These are phyloP conservation scores for Auricularia cornea DNA, from an alignment of 768 basidiomycete genomes.

Conservation along the genomic window DNA sequence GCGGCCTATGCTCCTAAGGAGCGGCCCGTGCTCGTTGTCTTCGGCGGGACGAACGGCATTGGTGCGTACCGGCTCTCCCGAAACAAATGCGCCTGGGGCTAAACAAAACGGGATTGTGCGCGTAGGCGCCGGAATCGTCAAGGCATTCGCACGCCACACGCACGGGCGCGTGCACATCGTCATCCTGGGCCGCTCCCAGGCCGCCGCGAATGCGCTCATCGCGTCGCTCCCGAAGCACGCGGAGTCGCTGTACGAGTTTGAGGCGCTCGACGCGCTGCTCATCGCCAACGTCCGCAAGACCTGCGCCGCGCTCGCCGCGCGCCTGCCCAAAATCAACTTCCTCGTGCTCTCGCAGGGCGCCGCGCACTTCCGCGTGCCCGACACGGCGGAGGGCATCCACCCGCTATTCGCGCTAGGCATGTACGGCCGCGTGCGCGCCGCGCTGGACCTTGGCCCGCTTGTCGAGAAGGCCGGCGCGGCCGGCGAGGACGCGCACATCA, in stretches of 20 bases:
- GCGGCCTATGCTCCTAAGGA: background rate
- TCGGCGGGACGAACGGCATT: conserved; percentile 8
- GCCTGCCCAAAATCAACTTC: conserved; percentile 42
- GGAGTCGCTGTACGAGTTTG: conserved; percentile 6
- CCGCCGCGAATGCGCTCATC: background rate
- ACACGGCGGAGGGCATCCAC: conserved; percentile 40
- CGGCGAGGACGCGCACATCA: conserved; percentile 42
- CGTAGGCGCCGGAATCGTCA: background rate
- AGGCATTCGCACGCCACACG: background rate
- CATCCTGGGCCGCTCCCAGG: background rate
- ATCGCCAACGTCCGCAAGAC: conserved; percentile 1
- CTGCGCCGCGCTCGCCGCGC: background rate
- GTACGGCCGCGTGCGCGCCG: conserved; percentile 45
- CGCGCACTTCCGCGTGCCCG: conserved; percentile 28
- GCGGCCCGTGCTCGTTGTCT: conserved; percentile 6
- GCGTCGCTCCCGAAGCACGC: background rate
- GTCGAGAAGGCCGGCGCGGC: conserved; percentile 35
- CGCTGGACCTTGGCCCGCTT: conserved; percentile 35
- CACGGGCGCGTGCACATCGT: background rate
- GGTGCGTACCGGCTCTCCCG: no score
- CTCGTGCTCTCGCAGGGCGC: conserved; percentile 41
- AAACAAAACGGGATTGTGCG: no score
- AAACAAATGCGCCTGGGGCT: no score
- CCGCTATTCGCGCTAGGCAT: conserved; percentile 39
- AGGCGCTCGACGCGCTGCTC: conserved; percentile 6